These are phyloP conservation scores for Zygoascus hellenicus DNA, from an alignment of 1,139 yeast genomes.

Conservation along the genomic window DNA sequence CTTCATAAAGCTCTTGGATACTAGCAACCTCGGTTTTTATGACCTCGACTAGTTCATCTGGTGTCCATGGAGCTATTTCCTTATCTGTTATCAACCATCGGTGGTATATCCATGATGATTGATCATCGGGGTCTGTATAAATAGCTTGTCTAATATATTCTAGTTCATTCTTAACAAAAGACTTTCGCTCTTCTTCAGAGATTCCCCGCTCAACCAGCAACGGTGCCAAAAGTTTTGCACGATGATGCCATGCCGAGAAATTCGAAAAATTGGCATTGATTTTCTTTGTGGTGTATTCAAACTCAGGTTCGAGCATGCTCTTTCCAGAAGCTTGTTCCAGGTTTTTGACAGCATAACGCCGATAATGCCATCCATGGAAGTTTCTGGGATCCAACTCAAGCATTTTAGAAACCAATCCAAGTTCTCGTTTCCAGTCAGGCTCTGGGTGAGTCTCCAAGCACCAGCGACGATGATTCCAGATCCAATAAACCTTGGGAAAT, in stretches of 20 bases:
- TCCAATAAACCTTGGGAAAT: conserved; percentile 91
- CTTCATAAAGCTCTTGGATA: conserved; percentile 34
- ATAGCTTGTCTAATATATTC: conserved; percentile 73
- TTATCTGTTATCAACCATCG: conserved; percentile 64
- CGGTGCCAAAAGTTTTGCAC: conserved; percentile 62
- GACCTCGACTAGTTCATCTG: conserved; percentile 19
- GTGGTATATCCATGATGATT: conserved; percentile 85
- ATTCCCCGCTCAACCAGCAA: conserved; percentile 35
- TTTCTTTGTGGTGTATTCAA: conserved; percentile 69
- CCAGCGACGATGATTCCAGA: conserved; percentile 94
- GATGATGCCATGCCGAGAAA: conserved; percentile 94
- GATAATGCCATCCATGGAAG: conserved; percentile 94
- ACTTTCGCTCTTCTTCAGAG: conserved; percentile 30
- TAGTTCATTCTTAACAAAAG: conserved; percentile 53
- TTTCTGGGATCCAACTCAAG: conserved; percentile 73
- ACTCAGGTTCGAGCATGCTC: conserved; percentile 42
- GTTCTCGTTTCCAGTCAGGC: conserved; percentile 63
- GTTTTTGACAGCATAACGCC: conserved; percentile 61
- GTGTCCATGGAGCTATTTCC: conserved; percentile 29
- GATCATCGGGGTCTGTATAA: conserved; percentile 90
- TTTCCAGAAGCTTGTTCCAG: conserved; percentile 38
- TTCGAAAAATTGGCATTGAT: conserved; percentile 83
- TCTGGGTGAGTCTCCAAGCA: conserved; percentile 51
- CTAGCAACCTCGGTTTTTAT: conserved; percentile 30
- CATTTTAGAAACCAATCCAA: conserved; percentile 61